Evolutionary conservation across 306 rosid genomes (phyloP).

Genomic region (Fragaria ananassa): DNA sequence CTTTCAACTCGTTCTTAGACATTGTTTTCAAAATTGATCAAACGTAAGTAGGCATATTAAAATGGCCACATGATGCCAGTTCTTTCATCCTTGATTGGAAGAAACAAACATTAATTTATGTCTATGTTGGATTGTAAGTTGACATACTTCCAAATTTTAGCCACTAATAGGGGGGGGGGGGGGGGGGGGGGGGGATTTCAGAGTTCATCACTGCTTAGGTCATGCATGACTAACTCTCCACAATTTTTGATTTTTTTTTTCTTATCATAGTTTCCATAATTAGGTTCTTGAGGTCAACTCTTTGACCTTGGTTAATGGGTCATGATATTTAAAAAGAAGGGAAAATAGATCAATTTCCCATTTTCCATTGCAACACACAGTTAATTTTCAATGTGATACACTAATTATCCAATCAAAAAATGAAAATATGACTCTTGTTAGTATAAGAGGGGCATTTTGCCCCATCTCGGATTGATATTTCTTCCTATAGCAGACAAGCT

Average conservation of each 20-base stretch:
- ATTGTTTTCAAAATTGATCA: neutral
- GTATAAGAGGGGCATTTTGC: no score
- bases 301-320: neutral
- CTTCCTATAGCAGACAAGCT: no score
- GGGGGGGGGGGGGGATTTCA: neutral
- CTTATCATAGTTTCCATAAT: neutral
- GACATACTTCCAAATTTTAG: neutral
- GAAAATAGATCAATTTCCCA: neutral
- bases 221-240: neutral
- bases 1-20: neutral
- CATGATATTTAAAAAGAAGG: neutral
- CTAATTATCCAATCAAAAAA: neutral
- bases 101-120: neutral
- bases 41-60: neutral
- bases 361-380: neutral
- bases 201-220: constrained; percentile 17
- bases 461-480: no score
- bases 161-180: neutral
- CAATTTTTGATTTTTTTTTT: neutral
- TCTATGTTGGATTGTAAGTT: constrained; percentile 3
- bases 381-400: neutral
- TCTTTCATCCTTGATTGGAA: neutral
- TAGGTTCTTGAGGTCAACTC: neutral
- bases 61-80: neutral
- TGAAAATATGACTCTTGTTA: neutral